Percentiles rank a stretch among this genome's conserved stretches.
These are phyloP conservation scores for Claviceps spartinae DNA, from an alignment of 2,329 filamentous ascomycete genomes.

Conservation along the genomic window DNA sequence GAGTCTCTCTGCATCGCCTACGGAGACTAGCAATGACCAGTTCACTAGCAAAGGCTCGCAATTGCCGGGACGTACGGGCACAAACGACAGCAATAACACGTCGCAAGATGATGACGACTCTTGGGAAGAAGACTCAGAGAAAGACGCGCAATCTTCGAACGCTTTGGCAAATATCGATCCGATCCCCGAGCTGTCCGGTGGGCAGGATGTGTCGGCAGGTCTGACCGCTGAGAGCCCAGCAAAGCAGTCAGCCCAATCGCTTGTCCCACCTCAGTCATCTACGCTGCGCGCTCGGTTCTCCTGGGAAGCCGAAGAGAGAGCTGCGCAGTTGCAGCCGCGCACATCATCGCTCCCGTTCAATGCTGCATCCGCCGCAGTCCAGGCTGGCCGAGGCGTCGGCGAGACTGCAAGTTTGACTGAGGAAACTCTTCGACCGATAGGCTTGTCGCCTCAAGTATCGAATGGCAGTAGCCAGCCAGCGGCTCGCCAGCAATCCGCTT, in stretches of 20 bases:
- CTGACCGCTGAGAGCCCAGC: not conserved
- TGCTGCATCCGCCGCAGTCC: not conserved
- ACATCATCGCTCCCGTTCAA: not conserved
- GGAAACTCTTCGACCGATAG: not conserved
- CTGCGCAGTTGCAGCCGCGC: constrained; percentile 8
- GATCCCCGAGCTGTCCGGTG: constrained; percentile 1
- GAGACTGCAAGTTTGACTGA: not conserved
- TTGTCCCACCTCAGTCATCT: constrained; percentile 3
- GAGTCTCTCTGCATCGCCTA: constrained; percentile 29
- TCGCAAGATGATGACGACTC: constrained; percentile 56
- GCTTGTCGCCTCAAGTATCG: not conserved
- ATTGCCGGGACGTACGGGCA: constrained; percentile 8
- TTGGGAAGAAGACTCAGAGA: constrained; percentile 32
- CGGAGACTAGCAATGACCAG: constrained; percentile 6
- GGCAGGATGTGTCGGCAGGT: not conserved
- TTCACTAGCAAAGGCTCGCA: constrained; percentile 10
- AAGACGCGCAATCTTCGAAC: constrained; percentile 4
- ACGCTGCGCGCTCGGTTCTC: constrained; percentile 21
- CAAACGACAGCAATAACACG: constrained; percentile 47
- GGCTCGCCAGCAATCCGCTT: constrained; percentile 7
- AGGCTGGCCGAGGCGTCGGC: not conserved
- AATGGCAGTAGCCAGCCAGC: not conserved
- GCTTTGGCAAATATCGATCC: not conserved
- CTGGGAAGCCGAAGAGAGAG: constrained; percentile 24
- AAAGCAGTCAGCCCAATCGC: not conserved